Percentiles rank a stretch among this genome's conserved stretches.
Evolutionary conservation across 352 stramenopile species (phyloP).

Genomic region (Globisporangium parvum): DNA sequence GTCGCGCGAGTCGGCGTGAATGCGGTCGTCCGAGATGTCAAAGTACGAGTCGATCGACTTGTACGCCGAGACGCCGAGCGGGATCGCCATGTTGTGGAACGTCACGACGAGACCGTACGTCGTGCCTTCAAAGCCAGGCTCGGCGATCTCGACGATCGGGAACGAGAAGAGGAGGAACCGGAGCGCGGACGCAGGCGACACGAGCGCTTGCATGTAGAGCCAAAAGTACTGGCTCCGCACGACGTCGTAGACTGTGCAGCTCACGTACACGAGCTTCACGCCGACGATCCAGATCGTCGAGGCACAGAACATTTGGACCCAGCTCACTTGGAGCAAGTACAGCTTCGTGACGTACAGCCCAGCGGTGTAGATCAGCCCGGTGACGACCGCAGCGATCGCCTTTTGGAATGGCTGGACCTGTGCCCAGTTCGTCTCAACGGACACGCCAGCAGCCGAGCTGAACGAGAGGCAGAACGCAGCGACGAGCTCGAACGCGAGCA

Average conservation of each 20-base stretch:
- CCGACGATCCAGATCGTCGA: slow-evolving; percentile 47
- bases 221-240: slow-evolving; percentile 64
- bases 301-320: slow-evolving; percentile 42
- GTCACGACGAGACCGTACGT: slow-evolving; percentile 38
- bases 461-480: slow-evolving; percentile 52
- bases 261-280: slow-evolving; percentile 35
- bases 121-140: slow-evolving; percentile 22
- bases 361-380: slow-evolving; percentile 42
- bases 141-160: slow-evolving; percentile 43
- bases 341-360: slow-evolving; percentile 50
- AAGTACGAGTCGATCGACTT: slow-evolving; percentile 62
- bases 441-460: slow-evolving; percentile 32
- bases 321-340: slow-evolving; percentile 50
- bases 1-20: slow-evolving; percentile 36
- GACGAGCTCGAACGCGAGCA: slow-evolving; percentile 63
- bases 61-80: slow-evolving; percentile 40
- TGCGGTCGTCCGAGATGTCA: slow-evolving; percentile 36
- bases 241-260: slow-evolving; percentile 50
- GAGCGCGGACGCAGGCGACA: slow-evolving; percentile 40
- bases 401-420: slow-evolving; percentile 44
- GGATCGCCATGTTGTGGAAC: slow-evolving; percentile 33
- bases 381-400: slow-evolving; percentile 37
- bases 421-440: slow-evolving; percentile 60
- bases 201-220: slow-evolving; percentile 53
- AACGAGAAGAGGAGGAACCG: slow-evolving; percentile 49